phyloP scores from a whole-genome alignment of 352 stramenopile genomes.

The Phytopythium helicoides region DNA sequence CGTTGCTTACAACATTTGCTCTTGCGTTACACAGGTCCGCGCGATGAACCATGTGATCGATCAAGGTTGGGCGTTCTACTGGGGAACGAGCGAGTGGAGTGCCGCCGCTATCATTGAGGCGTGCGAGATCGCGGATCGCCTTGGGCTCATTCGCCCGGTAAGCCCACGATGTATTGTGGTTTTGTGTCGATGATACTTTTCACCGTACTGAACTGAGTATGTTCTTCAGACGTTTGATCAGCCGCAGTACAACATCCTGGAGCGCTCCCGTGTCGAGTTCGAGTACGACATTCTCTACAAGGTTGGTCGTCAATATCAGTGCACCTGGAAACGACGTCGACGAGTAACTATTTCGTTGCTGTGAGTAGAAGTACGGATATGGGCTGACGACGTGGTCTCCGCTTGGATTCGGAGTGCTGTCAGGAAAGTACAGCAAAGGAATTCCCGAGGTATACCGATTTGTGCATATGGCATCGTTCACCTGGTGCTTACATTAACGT shows the following conservation, averaged over 20 bases:
- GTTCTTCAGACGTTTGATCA: constrained; percentile 39
- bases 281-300: constrained; percentile 58
- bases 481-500: no score
- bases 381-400: constrained; percentile 72
- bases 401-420: constrained; percentile 50
- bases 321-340: background rate
- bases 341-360: constrained; percentile 16
- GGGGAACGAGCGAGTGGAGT: constrained; percentile 78
- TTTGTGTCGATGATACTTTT: no score
- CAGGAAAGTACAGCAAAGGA: constrained; percentile 73
- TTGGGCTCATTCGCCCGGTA: constrained; percentile 23
- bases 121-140: constrained; percentile 33
- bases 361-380: constrained; percentile 49
- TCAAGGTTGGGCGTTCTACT: constrained; percentile 43
- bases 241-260: constrained; percentile 67
- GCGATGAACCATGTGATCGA: constrained; percentile 64
- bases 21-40: constrained; percentile 25
- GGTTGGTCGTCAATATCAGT: background rate
- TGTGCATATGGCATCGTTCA: no score
- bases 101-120: constrained; percentile 63
- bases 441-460: constrained; percentile 29
- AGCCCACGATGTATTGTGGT: no score
- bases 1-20: no score
- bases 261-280: constrained; percentile 63
- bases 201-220: background rate